Evolutionary conservation across 2,329 filamentous ascomycete species (phyloP).

Genomic region (Laburnicola sp.): DNA sequence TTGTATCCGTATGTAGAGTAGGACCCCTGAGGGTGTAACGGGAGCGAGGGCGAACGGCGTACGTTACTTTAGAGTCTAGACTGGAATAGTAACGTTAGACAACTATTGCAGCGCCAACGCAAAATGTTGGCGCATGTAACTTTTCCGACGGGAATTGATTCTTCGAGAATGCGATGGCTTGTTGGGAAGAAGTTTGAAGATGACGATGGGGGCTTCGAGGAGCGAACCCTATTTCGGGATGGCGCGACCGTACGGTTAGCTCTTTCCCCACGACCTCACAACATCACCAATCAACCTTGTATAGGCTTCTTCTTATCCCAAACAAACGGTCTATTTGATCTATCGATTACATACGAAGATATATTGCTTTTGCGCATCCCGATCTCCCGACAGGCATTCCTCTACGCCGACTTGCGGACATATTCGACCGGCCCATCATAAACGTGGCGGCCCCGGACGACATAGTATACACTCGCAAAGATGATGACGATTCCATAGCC

Average conservation of each 20-base stretch:
- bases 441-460: conserved; percentile 39
- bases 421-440: conserved; percentile 38
- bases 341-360: conserved; percentile 1
- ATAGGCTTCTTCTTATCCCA: no score
- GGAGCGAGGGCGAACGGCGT: background rate
- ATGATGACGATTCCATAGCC: conserved; percentile 49
- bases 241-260: no score
- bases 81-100: conserved; percentile 19
- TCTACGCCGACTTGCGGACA: conserved; percentile 11
- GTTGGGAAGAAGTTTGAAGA: no score
- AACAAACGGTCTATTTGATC: background rate
- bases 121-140: no score
- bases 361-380: background rate
- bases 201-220: no score
- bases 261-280: no score
- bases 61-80: conserved; percentile 48
- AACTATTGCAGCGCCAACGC: no score
- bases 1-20: background rate
- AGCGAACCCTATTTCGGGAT: no score
- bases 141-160: no score
- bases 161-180: no score
- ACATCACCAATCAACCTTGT: no score
- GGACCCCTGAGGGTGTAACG: background rate
- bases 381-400: background rate
- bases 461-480: conserved; percentile 48